Base-by-base conservation (phyloP, 164 flowering plant genomes). In the Vitis labrusca region DNA sequence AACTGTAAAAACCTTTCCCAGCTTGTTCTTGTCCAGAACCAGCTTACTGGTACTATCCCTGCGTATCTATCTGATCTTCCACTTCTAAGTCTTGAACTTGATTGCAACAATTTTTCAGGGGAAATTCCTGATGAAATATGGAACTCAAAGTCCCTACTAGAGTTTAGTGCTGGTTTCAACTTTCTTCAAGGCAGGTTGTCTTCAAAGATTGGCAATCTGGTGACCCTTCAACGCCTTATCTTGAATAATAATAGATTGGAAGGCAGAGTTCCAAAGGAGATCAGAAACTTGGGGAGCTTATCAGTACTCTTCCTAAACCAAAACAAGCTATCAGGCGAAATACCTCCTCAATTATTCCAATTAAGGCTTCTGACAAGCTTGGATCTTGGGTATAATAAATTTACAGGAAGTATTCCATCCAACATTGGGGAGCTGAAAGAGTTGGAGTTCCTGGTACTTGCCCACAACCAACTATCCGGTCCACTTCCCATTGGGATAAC, bases 51-150 rank as follows among this genome's bases (percentile, higher is more conserved):
- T 19, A 10, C 66, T 13, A 44, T 70, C 44, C 73, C 66, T 62
- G 23, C 54, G 2, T 70, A 70, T 70, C 52, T 70, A 3, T 62
- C 73, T 11, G 57, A 53, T 8, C 73, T 70, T n/a, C 73, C 73
- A 13, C 61, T 70, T 50, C 51, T 70, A 10, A 70, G 55, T n/a
- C 73, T 70, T 44, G 61, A 70, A 53, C 61, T 70, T 37, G 73
- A 70, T 60, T 52, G 61, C 15, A 70, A 70, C 53, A 62, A 70
- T 32, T 70, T 70, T 52, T 29, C 59, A 51, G 73, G 73, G 44
- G 44, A 53, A 53, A 70, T 70, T 54, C 73, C 73, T 13, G 73
- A 52, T 29, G 66, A 70, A 12, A 19, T 70, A 70, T 70, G 73
- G 73, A 61, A 66, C 17, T 62, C 73, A n/a, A 70, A 54, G 9